A percentile compares a stretch with the other conserved stretches of the same genome.
These are phyloP conservation scores for Arthrobotrys sphaeroides DNA, from an alignment of 2,329 filamentous ascomycete genomes.

Conservation along the genomic window DNA sequence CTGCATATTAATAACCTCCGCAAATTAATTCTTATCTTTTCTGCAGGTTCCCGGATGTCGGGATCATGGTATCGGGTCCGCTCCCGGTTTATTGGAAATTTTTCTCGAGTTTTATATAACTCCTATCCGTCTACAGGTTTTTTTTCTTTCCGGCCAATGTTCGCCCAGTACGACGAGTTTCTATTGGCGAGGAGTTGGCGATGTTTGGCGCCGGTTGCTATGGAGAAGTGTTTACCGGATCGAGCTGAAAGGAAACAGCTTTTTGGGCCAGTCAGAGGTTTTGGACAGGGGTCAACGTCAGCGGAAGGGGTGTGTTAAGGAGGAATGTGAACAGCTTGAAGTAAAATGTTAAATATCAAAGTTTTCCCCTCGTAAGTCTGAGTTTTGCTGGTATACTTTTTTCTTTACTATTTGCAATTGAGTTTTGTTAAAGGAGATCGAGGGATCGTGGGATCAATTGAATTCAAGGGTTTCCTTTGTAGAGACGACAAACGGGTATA, in stretches of 20 bases:
- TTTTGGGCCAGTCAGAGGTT: background rate
- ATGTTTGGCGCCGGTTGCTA: conserved; percentile 39
- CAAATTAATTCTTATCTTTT: too few species aligned
- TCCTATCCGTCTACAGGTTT: too few species aligned
- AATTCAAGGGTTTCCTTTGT: background rate
- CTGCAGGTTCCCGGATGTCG: too few species aligned
- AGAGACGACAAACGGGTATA: background rate
- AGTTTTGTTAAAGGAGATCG: background rate
- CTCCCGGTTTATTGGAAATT: too few species aligned
- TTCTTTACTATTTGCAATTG: background rate
- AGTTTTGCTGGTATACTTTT: background rate
- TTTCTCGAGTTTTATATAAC: too few species aligned
- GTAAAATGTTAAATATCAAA: background rate
- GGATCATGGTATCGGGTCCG: too few species aligned
- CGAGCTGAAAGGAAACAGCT: background rate
- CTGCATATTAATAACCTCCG: too few species aligned
- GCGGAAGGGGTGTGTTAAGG: conserved; percentile 26
- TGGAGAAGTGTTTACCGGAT: conserved; percentile 20
- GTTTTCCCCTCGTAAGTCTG: conserved; percentile 1
- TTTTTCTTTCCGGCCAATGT: background rate
- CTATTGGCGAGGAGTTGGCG: background rate
- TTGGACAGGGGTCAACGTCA: conserved; percentile 19
- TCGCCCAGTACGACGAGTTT: background rate
- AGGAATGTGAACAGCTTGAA: conserved; percentile 1
- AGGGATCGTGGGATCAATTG: background rate